Conservation (phyloP, 2,329 filamentous ascomycete genomes). For the Trichothecium roseum region DNA sequence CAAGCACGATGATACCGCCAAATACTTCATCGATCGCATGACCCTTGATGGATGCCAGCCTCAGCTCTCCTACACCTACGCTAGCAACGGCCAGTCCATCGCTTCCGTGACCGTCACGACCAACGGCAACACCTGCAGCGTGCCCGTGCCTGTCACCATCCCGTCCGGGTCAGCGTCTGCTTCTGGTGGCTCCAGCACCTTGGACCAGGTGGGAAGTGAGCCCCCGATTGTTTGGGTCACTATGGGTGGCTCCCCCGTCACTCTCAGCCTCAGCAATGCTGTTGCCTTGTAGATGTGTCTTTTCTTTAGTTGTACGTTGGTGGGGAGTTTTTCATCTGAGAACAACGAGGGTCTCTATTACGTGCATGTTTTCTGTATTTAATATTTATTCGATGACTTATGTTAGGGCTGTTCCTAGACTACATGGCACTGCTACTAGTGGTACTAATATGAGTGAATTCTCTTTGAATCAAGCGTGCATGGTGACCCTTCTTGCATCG, state of each 20-base stretch:
- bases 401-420: too few relatives aligned
- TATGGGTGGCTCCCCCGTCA: conserved; percentile 31
- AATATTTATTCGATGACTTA: too few relatives aligned
- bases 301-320: too few relatives aligned
- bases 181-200: conserved; percentile 27
- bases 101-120: conserved; percentile 38
- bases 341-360: too few relatives aligned
- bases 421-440: too few relatives aligned
- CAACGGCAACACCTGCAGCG: conserved; percentile 36
- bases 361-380: too few relatives aligned
- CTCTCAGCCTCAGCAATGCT: conserved; percentile 19
- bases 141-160: conserved; percentile 43
- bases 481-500: too few relatives aligned
- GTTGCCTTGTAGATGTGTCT: background rate
- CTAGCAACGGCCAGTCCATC: conserved; percentile 30
- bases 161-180: conserved; percentile 29
- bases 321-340: too few relatives aligned
- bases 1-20: conserved; percentile 35
- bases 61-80: conserved; percentile 32
- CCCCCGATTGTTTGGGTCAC: conserved; percentile 39
- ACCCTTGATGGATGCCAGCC: conserved; percentile 41
- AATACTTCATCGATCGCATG: conserved; percentile 40
- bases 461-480: too few relatives aligned
- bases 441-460: too few relatives aligned
- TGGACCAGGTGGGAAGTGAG: conserved; percentile 44